These are phyloP conservation scores for Urtica urens DNA, from an alignment of 306 rosid genomes.

Conservation along the genomic window DNA sequence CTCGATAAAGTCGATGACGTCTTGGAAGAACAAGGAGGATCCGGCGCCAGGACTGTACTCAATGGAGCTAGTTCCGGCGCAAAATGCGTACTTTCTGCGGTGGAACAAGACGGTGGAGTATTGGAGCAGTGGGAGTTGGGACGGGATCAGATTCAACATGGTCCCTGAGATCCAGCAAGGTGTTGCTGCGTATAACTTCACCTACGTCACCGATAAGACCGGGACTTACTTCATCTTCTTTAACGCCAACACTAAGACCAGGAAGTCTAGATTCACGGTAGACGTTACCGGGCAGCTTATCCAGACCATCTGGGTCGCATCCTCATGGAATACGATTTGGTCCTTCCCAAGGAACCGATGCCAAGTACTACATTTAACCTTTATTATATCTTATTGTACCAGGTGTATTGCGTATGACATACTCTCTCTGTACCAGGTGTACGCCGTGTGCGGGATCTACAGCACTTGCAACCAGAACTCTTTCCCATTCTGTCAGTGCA, in stretches of 20 bases:
- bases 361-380: too few species aligned
- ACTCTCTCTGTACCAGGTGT: too few species aligned
- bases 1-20: not conserved
- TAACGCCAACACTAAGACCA: conserved; percentile 4
- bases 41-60: too few species aligned
- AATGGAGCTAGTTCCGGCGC: too few species aligned
- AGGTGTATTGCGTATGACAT: too few species aligned
- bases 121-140: conserved; percentile 14
- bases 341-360: conserved; percentile 36
- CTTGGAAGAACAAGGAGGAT: conserved; percentile 14
- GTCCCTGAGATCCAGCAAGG: conserved; percentile 47
- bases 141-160: conserved; percentile 33
- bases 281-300: conserved; percentile 18
- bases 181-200: conserved; percentile 33
- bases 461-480: conserved; percentile 27
- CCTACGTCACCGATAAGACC: conserved; percentile 24
- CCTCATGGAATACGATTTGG: conserved; percentile 44
- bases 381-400: too few species aligned
- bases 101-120: too few species aligned
- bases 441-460: conserved; percentile 33
- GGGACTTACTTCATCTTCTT: conserved; percentile 52
- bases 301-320: not conserved
- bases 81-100: too few species aligned
- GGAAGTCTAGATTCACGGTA: conserved; percentile 26
- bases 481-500: conserved; percentile 38